Evolutionary conservation across 768 basidiomycete species (phyloP).

Genomic region (Gymnopilus junonius): DNA sequence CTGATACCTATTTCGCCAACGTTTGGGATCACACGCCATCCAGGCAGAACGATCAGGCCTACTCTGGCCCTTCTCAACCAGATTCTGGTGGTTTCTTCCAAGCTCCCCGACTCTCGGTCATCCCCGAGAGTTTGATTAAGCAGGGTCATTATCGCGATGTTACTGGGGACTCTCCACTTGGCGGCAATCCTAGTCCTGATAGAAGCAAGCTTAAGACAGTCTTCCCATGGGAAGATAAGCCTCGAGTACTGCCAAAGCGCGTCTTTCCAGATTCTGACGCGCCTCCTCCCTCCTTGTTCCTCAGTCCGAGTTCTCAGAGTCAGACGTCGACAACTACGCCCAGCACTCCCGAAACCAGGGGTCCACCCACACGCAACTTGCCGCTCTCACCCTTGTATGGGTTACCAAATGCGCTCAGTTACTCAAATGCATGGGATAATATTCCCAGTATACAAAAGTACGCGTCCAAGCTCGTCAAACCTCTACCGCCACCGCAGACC

Average conservation of each 20-base stretch:
- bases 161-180: slow-evolving; percentile 48
- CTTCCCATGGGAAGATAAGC: slow-evolving; percentile 95
- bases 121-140: slow-evolving; percentile 67
- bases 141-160: slow-evolving; percentile 79
- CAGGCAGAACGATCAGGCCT: slow-evolving; percentile 41
- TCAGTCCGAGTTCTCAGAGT: slow-evolving; percentile 39
- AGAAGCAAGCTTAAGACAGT: slow-evolving; percentile 71
- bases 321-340: slow-evolving; percentile 40
- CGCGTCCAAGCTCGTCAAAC: slow-evolving; percentile 60
- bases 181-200: slow-evolving; percentile 63
- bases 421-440: slow-evolving; percentile 85
- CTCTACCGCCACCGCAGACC: slow-evolving; percentile 41
- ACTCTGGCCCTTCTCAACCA: slow-evolving; percentile 37
- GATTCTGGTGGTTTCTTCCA: slow-evolving; percentile 60
- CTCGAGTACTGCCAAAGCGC: slow-evolving; percentile 66
- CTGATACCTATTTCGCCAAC: slow-evolving; percentile 81
- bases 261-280: slow-evolving; percentile 73
- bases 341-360: slow-evolving; percentile 39
- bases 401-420: slow-evolving; percentile 62
- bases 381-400: slow-evolving; percentile 50
- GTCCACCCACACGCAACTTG: slow-evolving; percentile 24
- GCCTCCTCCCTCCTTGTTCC: slow-evolving; percentile 51
- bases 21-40: slow-evolving; percentile 77
- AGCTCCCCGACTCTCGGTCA: slow-evolving; percentile 60
- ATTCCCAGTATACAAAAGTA: slow-evolving; percentile 83